Percentiles rank a stretch among this genome's conserved stretches.
phyloP scores from a whole-genome alignment of 176 grass and related monocot genomes.

The Rhynchospora tenuis region DNA sequence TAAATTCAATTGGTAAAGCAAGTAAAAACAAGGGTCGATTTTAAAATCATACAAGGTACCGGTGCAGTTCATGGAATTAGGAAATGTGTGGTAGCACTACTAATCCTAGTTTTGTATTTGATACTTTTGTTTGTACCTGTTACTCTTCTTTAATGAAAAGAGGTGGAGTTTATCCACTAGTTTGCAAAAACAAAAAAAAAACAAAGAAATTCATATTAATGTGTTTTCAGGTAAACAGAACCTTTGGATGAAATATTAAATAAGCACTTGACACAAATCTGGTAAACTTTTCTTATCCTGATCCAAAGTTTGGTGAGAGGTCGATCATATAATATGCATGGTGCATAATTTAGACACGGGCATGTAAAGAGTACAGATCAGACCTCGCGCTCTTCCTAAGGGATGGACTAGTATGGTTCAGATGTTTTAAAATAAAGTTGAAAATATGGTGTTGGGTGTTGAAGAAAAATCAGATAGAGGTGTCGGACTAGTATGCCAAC shows the following conservation, averaged over 20 bases:
- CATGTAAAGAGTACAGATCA: no score
- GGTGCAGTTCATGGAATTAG: no score
- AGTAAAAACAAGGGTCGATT: background rate
- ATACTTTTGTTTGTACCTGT: no score
- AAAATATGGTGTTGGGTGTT: background rate
- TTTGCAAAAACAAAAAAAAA: no score
- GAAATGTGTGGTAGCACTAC: no score
- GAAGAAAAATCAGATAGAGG: background rate
- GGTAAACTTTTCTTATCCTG: background rate
- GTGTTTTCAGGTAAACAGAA: background rate
- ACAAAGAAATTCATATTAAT: background rate
- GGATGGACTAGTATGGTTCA: background rate
- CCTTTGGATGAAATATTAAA: background rate
- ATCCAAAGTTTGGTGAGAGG: background rate
- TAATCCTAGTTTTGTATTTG: no score
- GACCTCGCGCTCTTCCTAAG: background rate
- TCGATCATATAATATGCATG: background rate
- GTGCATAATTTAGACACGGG: no score
- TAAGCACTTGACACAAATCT: background rate
- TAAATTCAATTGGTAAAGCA: background rate
- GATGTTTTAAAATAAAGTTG: background rate
- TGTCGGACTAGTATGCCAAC: background rate
- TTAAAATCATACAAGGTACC: background rate
- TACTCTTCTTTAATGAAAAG: no score
- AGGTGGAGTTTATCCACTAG: no score